phyloP scores from a whole-genome alignment of 2,329 filamentous ascomycete genomes.

The Arthroderma sp. region DNA sequence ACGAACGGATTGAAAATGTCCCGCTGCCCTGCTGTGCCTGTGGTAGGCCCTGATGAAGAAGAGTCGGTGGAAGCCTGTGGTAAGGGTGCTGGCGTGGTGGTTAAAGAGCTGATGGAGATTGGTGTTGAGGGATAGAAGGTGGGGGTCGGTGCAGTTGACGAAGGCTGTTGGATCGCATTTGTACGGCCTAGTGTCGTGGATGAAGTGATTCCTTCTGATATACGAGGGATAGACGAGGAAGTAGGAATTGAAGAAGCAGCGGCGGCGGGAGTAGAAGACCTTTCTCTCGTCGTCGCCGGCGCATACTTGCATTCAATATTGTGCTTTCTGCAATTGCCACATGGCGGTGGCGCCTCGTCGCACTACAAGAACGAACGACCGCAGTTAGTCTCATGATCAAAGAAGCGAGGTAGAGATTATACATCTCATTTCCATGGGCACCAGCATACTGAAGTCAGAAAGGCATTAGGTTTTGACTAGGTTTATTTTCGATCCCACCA shows the following conservation, averaged over 20 bases:
- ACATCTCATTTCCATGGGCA: no score
- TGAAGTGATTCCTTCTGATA: no score
- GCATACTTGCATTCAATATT: slow-evolving; percentile 16
- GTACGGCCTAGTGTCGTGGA: neutral
- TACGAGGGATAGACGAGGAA: no score
- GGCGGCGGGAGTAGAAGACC: neutral
- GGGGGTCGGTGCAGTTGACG: neutral
- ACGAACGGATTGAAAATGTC: slow-evolving; percentile 11
- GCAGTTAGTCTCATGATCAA: neutral
- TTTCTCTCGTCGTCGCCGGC: no score
- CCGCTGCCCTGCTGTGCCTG: slow-evolving; percentile 8
- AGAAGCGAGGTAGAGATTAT: neutral
- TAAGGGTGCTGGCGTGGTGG: slow-evolving; percentile 32
- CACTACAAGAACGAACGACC: slow-evolving; percentile 10
- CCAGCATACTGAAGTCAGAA: no score
- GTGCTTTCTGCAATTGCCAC: slow-evolving; percentile 16
- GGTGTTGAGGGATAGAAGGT: neutral
- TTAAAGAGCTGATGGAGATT: neutral
- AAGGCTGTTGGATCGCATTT: neutral
- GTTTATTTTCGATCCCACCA: slow-evolving; percentile 1
- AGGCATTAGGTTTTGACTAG: neutral
- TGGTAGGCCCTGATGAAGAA: neutral
- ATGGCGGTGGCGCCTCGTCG: slow-evolving; percentile 15
- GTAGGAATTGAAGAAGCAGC: neutral
- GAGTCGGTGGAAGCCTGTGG: neutral